Evolutionary conservation across 2,329 filamentous ascomycete species (phyloP).

Genomic region (Colletotrichum orchidophilum): DNA sequence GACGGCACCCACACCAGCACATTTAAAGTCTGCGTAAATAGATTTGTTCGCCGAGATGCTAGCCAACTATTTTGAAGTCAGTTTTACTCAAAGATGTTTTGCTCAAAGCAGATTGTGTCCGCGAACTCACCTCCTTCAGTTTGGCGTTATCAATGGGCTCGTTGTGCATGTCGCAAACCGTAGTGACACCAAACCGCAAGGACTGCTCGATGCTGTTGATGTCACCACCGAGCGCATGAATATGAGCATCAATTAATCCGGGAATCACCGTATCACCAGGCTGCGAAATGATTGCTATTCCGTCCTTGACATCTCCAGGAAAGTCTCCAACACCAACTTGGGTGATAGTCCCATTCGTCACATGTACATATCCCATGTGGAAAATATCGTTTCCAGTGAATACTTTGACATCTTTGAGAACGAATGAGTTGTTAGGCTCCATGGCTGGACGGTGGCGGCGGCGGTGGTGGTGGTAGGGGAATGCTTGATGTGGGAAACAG

Average conservation of each 20-base stretch:
- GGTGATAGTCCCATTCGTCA: background rate
- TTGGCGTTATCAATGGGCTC: slow-evolving; percentile 44
- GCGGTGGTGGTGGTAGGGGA: background rate
- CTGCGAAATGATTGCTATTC: slow-evolving; percentile 46
- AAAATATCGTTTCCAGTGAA: slow-evolving; percentile 34
- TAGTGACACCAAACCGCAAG: slow-evolving; percentile 60
- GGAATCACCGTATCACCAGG: slow-evolving; percentile 58
- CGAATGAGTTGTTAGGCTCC: slow-evolving; percentile 1
- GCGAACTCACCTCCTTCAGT: slow-evolving; percentile 34
- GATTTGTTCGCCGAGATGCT: background rate
- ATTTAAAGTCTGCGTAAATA: slow-evolving; percentile 58
- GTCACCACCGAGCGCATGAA: slow-evolving; percentile 54
- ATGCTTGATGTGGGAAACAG: background rate
- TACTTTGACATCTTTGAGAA: slow-evolving; percentile 46
- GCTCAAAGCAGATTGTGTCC: background rate
- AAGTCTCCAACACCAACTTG: background rate
- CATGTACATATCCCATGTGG: background rate
- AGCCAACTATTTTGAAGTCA: background rate
- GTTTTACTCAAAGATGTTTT: background rate
- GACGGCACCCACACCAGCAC: slow-evolving; percentile 56
- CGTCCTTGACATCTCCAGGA: background rate
- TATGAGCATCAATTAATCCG: slow-evolving; percentile 60
- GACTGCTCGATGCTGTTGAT: slow-evolving; percentile 48
- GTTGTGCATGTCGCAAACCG: slow-evolving; percentile 60
- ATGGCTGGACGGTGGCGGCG: too few species aligned